phyloP scores from a whole-genome alignment of 78 protist genomes.

The Dictyostelium capitatum region DNA sequence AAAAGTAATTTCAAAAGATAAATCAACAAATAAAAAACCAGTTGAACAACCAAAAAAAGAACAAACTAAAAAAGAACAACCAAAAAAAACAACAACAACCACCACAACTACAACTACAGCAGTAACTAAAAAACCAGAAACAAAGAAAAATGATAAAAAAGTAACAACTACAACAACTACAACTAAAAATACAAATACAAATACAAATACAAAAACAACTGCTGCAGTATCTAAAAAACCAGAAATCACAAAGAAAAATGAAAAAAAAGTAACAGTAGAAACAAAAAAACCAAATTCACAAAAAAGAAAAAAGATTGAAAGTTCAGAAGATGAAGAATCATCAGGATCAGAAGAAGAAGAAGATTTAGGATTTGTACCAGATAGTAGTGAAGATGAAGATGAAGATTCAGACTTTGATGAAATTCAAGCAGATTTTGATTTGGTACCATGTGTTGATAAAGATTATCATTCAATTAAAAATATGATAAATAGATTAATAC shows the following conservation, averaged over 20 bases:
- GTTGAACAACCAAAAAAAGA: too few species aligned
- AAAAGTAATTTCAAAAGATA: too few species aligned
- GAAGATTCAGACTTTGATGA: constrained; percentile 18
- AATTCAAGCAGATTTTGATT: constrained; percentile 52
- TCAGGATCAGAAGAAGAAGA: neutral
- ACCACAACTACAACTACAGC: neutral
- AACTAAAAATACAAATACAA: neutral
- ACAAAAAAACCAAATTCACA: neutral
- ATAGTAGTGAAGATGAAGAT: constrained; percentile 31
- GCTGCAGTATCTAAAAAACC: too few species aligned
- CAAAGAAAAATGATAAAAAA: neutral
- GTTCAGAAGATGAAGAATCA: neutral
- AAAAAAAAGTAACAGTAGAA: neutral
- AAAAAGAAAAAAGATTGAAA: constrained; percentile 10
- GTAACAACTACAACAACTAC: neutral
- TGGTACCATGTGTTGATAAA: constrained; percentile 9
- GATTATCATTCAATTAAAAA: constrained; percentile 73
- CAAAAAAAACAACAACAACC: neutral
- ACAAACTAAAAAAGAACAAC: too few species aligned
- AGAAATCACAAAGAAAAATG: neutral
- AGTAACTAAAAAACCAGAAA: neutral
- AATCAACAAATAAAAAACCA: too few species aligned
- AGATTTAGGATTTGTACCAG: neutral
- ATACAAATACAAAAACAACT: too few species aligned
- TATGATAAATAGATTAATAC: constrained; percentile 38